Percentiles rank a stretch among this genome's conserved stretches.
These are phyloP conservation scores for Sugiyamaella floridensis DNA, from an alignment of 805 yeast genomes.

Conservation along the genomic window DNA sequence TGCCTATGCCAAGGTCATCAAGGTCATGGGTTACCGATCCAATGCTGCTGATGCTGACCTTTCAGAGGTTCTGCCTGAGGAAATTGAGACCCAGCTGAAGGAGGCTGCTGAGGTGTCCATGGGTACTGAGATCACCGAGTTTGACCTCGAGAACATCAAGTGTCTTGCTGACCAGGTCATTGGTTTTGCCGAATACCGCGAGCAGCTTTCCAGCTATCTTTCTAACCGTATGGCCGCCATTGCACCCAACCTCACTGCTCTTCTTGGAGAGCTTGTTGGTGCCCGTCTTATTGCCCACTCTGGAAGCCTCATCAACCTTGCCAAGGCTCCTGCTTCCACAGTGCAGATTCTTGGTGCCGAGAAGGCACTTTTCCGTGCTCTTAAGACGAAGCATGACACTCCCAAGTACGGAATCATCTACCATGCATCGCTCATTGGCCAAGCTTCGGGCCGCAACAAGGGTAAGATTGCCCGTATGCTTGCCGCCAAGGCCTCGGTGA, in stretches of 20 bases:
- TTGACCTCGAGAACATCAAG: slow-evolving; percentile 79
- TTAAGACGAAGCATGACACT: slow-evolving; percentile 96
- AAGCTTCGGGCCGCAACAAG: slow-evolving; percentile 96
- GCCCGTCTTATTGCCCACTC: slow-evolving; percentile 97
- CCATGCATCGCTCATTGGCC: slow-evolving; percentile 96
- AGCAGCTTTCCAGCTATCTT: slow-evolving; percentile 86
- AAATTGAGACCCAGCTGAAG: slow-evolving; percentile 71
- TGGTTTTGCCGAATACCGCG: slow-evolving; percentile 93
- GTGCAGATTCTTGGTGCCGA: slow-evolving; percentile 98
- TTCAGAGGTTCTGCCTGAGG: slow-evolving; percentile 87
- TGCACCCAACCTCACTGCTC: slow-evolving; percentile 93
- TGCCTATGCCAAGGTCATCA: slow-evolving; percentile 90
- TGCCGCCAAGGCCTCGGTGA: slow-evolving; percentile 97
- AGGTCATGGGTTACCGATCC: slow-evolving; percentile 89
- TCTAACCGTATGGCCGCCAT: slow-evolving; percentile 96
- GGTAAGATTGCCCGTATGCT: slow-evolving; percentile 98
- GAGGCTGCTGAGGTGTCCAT: slow-evolving; percentile 97
- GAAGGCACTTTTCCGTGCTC: slow-evolving; percentile 96
- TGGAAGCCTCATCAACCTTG: slow-evolving; percentile 87
- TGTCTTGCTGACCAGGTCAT: slow-evolving; percentile 94
- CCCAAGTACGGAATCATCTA: slow-evolving; percentile 96
- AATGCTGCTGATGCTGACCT: slow-evolving; percentile 87
- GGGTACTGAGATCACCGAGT: slow-evolving; percentile 98
- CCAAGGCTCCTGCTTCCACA: slow-evolving; percentile 98
- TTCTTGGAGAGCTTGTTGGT: slow-evolving; percentile 97